These are phyloP conservation scores for Arthrobotrys megalospora DNA, from an alignment of 2,329 filamentous ascomycete species.

Conservation along the genomic window DNA sequence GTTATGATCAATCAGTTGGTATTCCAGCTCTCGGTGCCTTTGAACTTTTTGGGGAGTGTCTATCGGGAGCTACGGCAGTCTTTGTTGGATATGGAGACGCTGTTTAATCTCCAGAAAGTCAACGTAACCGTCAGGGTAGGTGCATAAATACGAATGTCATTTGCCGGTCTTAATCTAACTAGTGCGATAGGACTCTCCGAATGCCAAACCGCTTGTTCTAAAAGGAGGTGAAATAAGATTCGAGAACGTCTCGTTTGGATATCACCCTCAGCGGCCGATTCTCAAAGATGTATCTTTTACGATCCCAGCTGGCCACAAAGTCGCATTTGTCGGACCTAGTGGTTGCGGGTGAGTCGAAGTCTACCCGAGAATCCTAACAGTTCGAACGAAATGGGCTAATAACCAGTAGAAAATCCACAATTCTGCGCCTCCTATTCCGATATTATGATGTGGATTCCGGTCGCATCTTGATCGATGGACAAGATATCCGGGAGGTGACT, in stretches of 20 bases:
- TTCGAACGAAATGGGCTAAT: neutral
- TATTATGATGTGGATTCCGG: slow-evolving; percentile 92
- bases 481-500: slow-evolving; percentile 87
- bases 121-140: slow-evolving; percentile 82
- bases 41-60: slow-evolving; percentile 98
- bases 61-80: slow-evolving; percentile 96
- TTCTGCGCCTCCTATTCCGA: slow-evolving; percentile 90
- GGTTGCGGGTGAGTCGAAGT: slow-evolving; percentile 78
- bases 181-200: slow-evolving; percentile 74
- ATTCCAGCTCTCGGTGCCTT: slow-evolving; percentile 94
- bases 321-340: slow-evolving; percentile 93
- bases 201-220: slow-evolving; percentile 81
- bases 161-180: slow-evolving; percentile 7
- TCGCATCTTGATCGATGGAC: slow-evolving; percentile 89
- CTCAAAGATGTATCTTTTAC: slow-evolving; percentile 86
- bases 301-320: slow-evolving; percentile 95
- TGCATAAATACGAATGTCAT: neutral
- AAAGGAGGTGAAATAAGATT: slow-evolving; percentile 91
- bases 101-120: slow-evolving; percentile 97
- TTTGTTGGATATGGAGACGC: slow-evolving; percentile 96
- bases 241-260: slow-evolving; percentile 95
- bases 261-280: slow-evolving; percentile 88
- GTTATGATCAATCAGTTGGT: slow-evolving; percentile 99
- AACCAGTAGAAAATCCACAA: slow-evolving; percentile 79
- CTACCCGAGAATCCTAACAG: neutral